These are phyloP conservation scores for Melastoma malabathricum DNA, from an alignment of 345 rosid genomes.

Conservation along the genomic window DNA sequence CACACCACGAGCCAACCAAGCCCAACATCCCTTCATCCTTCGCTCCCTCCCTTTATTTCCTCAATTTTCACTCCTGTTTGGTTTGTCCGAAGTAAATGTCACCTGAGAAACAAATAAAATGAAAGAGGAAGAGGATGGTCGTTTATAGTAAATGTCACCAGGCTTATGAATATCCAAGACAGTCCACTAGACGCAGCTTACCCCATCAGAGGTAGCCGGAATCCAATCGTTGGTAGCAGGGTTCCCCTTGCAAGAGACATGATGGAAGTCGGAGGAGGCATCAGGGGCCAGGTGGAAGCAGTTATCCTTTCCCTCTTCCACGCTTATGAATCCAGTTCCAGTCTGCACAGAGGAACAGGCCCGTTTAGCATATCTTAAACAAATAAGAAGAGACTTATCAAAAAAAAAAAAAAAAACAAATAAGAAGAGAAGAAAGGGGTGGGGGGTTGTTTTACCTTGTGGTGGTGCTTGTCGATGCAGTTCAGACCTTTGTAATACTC, in stretches of 20 bases:
- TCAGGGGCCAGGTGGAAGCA: slow-evolving; percentile 24
- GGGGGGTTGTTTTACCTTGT: too few relatives aligned
- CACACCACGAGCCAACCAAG: too few relatives aligned
- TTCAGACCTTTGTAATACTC: slow-evolving; percentile 52
- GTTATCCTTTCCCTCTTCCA: slow-evolving; percentile 19
- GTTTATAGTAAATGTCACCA: too few relatives aligned
- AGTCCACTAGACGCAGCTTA: slow-evolving; percentile 4
- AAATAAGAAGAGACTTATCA: too few relatives aligned
- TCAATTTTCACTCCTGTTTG: slow-evolving; percentile 48
- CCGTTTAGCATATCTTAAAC: too few relatives aligned
- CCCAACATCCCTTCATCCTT: too few relatives aligned
- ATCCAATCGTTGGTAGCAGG: slow-evolving; percentile 71
- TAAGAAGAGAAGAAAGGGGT: too few relatives aligned
- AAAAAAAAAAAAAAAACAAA: not conserved
- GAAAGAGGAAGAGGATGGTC: slow-evolving; percentile 1
- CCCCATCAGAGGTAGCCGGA: slow-evolving; percentile 30
- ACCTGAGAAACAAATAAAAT: slow-evolving; percentile 24
- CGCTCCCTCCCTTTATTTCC: not conserved
- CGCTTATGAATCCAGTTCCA: slow-evolving; percentile 55
- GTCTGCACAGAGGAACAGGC: slow-evolving; percentile 34
- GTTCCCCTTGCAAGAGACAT: slow-evolving; percentile 43
- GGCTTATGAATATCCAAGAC: too few relatives aligned
- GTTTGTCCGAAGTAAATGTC: slow-evolving; percentile 34
- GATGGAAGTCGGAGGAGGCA: slow-evolving; percentile 11
- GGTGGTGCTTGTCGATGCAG: slow-evolving; percentile 49